Evolutionary conservation across 106 monocot genomes (phyloP).

Genomic region (Posidonia australis): DNA sequence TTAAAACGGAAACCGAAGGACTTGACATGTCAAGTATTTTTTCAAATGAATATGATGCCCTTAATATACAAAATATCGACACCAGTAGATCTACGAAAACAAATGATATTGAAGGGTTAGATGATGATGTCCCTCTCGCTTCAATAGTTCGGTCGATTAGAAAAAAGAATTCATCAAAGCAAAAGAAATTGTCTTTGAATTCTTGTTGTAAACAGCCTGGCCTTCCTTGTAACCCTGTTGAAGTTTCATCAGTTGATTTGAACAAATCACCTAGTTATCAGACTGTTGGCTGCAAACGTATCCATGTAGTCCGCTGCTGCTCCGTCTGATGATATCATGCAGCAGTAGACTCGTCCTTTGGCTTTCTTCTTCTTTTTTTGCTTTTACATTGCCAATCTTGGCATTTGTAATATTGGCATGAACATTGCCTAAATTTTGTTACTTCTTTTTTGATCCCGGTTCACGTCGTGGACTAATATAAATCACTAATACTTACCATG

Average conservation of each 20-base stretch:
- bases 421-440: no score
- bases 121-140: constrained; percentile 44
- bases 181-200: constrained; percentile 21
- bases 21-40: constrained; percentile 24
- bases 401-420: no score
- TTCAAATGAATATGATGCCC: constrained; percentile 11
- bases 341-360: no score
- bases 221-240: constrained; percentile 4
- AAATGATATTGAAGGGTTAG: constrained; percentile 19
- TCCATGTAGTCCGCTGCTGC: constrained; percentile 50
- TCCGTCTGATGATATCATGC: no score
- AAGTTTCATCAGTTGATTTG: constrained; percentile 14
- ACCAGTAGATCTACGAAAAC: background rate
- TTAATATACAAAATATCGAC: constrained; percentile 13
- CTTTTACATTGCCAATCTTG: no score
- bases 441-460: no score
- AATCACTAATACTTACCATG: no score
- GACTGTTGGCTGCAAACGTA: constrained; percentile 47
- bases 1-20: constrained; percentile 90
- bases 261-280: constrained; percentile 18
- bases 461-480: no score
- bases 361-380: no score
- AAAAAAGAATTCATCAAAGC: constrained; percentile 28
- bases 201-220: background rate
- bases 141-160: constrained; percentile 31